Percentiles rank a stretch among this genome's conserved stretches.
phyloP scores from a whole-genome alignment of 805 yeast genomes.

The Candida montana region DNA sequence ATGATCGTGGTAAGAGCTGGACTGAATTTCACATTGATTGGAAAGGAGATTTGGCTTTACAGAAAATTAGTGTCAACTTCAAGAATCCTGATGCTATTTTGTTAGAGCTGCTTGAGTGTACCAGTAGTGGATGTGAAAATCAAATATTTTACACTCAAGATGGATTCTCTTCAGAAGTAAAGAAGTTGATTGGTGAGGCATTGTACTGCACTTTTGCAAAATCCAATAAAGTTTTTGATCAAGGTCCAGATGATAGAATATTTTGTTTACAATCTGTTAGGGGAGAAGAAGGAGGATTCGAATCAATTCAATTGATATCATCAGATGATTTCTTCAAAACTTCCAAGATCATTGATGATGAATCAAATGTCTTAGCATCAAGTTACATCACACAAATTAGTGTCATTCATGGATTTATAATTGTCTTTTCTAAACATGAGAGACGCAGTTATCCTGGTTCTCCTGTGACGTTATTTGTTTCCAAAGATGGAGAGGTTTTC shows the following conservation, averaged over 20 bases:
- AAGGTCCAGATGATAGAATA: slow-evolving; percentile 28
- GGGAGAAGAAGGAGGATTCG: slow-evolving; percentile 29
- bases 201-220: slow-evolving; percentile 30
- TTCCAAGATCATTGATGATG: slow-evolving; percentile 23
- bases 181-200: slow-evolving; percentile 18
- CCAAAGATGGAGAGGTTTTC: slow-evolving; percentile 32
- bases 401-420: slow-evolving; percentile 30
- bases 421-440: slow-evolving; percentile 26
- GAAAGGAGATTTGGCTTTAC: slow-evolving; percentile 17
- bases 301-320: slow-evolving; percentile 26
- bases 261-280: slow-evolving; percentile 40
- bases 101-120: slow-evolving; percentile 27
- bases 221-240: slow-evolving; percentile 21
- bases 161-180: slow-evolving; percentile 34
- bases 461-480: slow-evolving; percentile 21
- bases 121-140: slow-evolving; percentile 28
- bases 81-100: slow-evolving; percentile 34
- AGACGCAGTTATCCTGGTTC: slow-evolving; percentile 21
- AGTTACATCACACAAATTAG: slow-evolving; percentile 27
- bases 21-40: slow-evolving; percentile 25
- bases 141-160: slow-evolving; percentile 39
- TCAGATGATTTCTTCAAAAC: slow-evolving; percentile 43
- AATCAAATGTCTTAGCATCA: slow-evolving; percentile 27
- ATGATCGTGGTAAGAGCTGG: slow-evolving; percentile 41
- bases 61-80: slow-evolving; percentile 32